Evolutionary conservation across 306 rosid species (phyloP), one percentile per base, ranked within the genome.

Genomic region (Alnus glutinosa): DNA sequence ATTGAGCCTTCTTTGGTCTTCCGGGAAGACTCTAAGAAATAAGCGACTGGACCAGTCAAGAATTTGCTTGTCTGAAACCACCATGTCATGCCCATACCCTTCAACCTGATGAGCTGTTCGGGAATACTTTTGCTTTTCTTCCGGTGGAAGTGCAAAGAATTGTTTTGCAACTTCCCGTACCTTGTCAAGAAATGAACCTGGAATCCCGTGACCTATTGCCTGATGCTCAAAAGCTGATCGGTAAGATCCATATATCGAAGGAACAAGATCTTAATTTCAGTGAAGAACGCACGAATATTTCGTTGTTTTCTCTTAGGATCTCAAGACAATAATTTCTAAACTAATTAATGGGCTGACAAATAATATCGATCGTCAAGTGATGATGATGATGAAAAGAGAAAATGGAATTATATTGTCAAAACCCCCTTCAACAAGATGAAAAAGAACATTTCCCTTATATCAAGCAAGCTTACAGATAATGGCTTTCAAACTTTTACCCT

Each of bases 151-250:
- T 48, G 76, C 82, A 79, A 87, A 93, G 69, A 93, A 89, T 14
- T 87, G 81, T 74, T 75, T 91, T n/a, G 87, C 81, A 72, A 79
- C 55, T 71, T 87, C 83, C 8, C 93, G 87, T 12, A 90, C 55
- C 76, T 88, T 87, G 49, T 91, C 88, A 9, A 93, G 89, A 79
- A 83, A 55, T 70, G 88, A 80, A 50, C 47, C 77, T 63, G 92
- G 79, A 76, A 93, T 83, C 7, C 92, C 93, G 82, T 93, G 93
- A 76, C 92, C 89, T 75, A 87, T 82, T 75, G 88, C 93, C 97
- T 92, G 70, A 66, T 58, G 57, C 49, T 74, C 64, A 49, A 42
- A 42, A 14, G n/a, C 16, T 51, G 28, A 3, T 50, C 14, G 3
- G 14, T 12, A 16, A 51, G 55, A 16, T 16, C 4, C 16, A 7